These are phyloP conservation scores for Mycena filopes DNA, from an alignment of 768 basidiomycete species.

Conservation along the genomic window DNA sequence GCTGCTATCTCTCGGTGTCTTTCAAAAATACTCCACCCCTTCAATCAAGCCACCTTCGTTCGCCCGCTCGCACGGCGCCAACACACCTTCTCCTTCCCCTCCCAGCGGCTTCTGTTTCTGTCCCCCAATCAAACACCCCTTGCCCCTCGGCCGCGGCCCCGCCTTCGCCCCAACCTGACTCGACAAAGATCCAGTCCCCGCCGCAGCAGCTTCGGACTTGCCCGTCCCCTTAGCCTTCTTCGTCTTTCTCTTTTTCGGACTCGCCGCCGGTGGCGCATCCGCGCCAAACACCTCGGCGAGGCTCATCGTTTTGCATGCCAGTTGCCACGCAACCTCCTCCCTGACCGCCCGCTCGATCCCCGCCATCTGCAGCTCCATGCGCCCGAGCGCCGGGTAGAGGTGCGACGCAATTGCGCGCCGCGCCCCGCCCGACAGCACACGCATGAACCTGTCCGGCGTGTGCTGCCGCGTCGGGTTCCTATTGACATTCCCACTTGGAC, in stretches of 20 bases:
- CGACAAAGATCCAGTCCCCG: too few relatives aligned
- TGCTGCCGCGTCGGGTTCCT: too few relatives aligned
- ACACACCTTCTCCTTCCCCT: not conserved
- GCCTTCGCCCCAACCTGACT: not conserved
- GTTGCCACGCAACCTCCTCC: slow-evolving; percentile 47
- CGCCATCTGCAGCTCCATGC: slow-evolving; percentile 51
- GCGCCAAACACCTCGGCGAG: slow-evolving; percentile 36
- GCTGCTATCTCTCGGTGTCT: not conserved
- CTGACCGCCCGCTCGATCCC: slow-evolving; percentile 47
- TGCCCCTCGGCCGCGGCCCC: not conserved
- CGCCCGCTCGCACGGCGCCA: slow-evolving; percentile 7
- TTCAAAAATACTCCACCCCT: slow-evolving; percentile 46
- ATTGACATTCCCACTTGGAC: too few relatives aligned
- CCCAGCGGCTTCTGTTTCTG: slow-evolving; percentile 9
- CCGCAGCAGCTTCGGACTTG: too few relatives aligned
- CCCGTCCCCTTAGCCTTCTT: not conserved
- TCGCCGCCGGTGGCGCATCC: slow-evolving; percentile 8
- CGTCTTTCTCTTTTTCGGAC: slow-evolving; percentile 17
- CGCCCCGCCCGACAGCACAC: slow-evolving; percentile 48
- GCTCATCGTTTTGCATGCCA: slow-evolving; percentile 38
- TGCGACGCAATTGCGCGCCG: slow-evolving; percentile 46
- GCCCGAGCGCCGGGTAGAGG: slow-evolving; percentile 46
- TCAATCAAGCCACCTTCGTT: slow-evolving; percentile 38
- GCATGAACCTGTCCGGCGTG: slow-evolving; percentile 40
- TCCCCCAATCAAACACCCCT: not conserved